Evolutionary conservation across 441 rosid genomes (phyloP).

Genomic region (Viola pubescens): DNA sequence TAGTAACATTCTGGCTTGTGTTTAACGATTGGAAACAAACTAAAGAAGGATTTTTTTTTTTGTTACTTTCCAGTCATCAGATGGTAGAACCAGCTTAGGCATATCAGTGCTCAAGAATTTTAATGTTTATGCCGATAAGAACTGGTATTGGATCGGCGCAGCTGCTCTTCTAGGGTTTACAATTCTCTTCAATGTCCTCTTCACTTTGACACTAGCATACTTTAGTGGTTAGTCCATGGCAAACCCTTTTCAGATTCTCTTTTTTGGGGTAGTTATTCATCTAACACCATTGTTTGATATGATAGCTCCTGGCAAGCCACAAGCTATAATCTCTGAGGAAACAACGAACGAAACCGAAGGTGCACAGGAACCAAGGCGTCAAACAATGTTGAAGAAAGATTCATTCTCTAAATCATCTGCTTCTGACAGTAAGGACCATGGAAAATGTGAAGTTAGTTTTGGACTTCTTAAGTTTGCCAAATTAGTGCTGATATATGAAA

Average conservation of each 20-base stretch:
- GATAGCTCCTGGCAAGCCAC: slow-evolving; percentile 60
- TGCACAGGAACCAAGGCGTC: no score
- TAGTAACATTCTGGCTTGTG: background rate
- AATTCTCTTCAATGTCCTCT: slow-evolving; percentile 56
- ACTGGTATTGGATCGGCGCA: slow-evolving; percentile 84
- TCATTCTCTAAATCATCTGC: slow-evolving; percentile 27
- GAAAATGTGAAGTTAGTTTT: background rate
- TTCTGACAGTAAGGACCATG: slow-evolving; percentile 33
- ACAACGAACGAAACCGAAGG: slow-evolving; percentile 12
- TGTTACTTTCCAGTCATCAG: slow-evolving; percentile 34
- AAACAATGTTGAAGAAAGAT: slow-evolving; percentile 27
- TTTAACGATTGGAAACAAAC: background rate
- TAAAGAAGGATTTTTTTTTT: background rate
- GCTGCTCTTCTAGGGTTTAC: slow-evolving; percentile 53
- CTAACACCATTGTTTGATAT: slow-evolving; percentile 6
- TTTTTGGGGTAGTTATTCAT: background rate
- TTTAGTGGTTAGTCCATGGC: slow-evolving; percentile 52
- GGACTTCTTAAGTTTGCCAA: background rate
- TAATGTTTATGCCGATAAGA: slow-evolving; percentile 35
- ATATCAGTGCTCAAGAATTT: slow-evolving; percentile 38
- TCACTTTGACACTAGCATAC: slow-evolving; percentile 56
- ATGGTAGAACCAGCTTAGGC: slow-evolving; percentile 37
- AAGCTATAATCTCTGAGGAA: slow-evolving; percentile 63
- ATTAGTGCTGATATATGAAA: background rate
- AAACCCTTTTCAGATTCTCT: background rate